Base-by-base conservation (phyloP, 108 stramenopile species). In the Nitzschia inconspicua region DNA sequence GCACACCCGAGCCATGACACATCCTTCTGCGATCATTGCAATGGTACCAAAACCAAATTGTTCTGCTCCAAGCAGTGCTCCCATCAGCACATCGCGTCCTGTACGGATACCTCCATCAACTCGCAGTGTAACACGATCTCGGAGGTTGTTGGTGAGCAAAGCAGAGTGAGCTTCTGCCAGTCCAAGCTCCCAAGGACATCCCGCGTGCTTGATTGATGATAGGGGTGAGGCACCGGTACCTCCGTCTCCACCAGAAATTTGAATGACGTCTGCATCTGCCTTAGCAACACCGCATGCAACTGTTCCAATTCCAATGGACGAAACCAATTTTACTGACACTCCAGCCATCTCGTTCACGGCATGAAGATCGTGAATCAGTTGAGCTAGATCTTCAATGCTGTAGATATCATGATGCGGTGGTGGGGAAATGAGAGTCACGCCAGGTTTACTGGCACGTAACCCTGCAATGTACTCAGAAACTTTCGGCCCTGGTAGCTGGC, bases 381-480 rank as follows among this genome's bases (percentile, higher is more conserved):
- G 96, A 46, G 94, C 93, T 57, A 97, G 91, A 85, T 97, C 96
- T 79, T 88, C 91, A 56, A 94, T 97, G 71, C 85, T 85, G 89
- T 97, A 95, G 49, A 97, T 97, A 68, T 97, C 94, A 72, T 97
- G 96, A 57, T 97, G 96, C 19, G 96, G 96, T 41, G 96, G 96
- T 47, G 96, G 96, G 10, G 93, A 95, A 60, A 97, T 95, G 9
- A 97, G 75, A 26, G 89, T 91, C 3, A 97, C 94, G 57, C 96
- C 93, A 30, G 77, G 89, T 57, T 94, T 95, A 48, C 90, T 91
- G 2, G 88, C 82, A 44, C 94, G 87, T 35, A 88, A 65, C 39
- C 80, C 75, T 28, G 96, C 96, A 62, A 95, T 97, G 79, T 97
- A 95, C 4, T 93, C 88, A 36, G 90, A 90, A 39, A 97, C 96